Evolutionary conservation across 345 rosid species (phyloP).

Genomic region (Brassica incana): DNA sequence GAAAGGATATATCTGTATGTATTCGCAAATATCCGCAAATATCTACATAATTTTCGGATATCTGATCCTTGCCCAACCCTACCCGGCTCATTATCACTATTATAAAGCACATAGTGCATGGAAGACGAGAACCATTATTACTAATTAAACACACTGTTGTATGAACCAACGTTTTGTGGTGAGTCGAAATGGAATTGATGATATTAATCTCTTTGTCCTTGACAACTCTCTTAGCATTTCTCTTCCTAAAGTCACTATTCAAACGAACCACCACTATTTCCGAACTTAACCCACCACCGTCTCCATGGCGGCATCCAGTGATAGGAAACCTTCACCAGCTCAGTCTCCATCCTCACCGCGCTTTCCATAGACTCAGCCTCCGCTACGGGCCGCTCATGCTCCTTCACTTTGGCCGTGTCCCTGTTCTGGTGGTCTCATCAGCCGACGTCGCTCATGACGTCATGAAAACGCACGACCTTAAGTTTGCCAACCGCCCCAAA

Average conservation of each 20-base stretch:
- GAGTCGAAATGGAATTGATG: background rate
- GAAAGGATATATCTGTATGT: no score
- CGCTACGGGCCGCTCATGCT: constrained; percentile 55
- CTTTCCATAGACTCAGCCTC: constrained; percentile 20
- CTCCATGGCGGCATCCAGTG: background rate
- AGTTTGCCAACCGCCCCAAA: constrained; percentile 45
- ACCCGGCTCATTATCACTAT: no score
- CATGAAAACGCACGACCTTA: constrained; percentile 54
- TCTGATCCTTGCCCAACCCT: no score
- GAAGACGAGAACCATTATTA: background rate
- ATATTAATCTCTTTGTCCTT: background rate
- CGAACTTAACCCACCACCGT: background rate
- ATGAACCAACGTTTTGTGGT: background rate
- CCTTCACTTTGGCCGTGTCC: constrained; percentile 46
- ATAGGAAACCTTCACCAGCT: background rate
- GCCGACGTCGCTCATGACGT: constrained; percentile 46
- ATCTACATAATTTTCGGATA: no score
- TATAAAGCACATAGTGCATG: background rate
- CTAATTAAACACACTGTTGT: background rate
- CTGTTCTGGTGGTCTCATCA: constrained; percentile 51
- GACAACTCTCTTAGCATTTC: background rate
- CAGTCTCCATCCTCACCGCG: background rate
- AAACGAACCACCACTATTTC: background rate
- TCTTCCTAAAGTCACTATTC: background rate
- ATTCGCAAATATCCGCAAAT: no score